Percentiles rank a stretch among this genome's conserved stretches.
phyloP scores from a whole-genome alignment of 2,329 filamentous ascomycete genomes.

The Ceratocystis albifundus region DNA sequence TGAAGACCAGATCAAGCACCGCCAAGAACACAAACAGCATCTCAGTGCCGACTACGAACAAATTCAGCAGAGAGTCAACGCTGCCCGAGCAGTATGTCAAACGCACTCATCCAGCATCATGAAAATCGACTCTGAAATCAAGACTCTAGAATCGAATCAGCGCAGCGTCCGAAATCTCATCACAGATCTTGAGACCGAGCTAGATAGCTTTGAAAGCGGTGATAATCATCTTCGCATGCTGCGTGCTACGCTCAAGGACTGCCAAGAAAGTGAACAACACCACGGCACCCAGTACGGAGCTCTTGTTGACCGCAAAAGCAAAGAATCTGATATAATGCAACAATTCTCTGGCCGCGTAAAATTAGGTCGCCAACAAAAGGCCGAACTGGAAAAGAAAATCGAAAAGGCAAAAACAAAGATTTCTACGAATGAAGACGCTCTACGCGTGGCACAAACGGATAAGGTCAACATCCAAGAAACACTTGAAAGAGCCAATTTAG shows the following conservation, averaged over 20 bases:
- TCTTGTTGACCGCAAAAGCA: conserved; percentile 38
- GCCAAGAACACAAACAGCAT: conserved; percentile 40
- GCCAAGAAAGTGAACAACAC: conserved; percentile 35
- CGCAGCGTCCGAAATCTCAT: conserved; percentile 32
- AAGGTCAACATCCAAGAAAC: conserved; percentile 12
- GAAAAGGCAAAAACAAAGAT: background rate
- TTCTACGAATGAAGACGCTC: conserved; percentile 31
- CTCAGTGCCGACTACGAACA: conserved; percentile 44
- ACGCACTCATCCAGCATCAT: conserved; percentile 37
- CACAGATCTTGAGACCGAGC: conserved; percentile 41
- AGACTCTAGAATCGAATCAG: conserved; percentile 27
- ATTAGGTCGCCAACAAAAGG: conserved; percentile 5
- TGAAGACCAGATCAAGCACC: conserved; percentile 50
- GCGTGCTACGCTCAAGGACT: conserved; percentile 45
- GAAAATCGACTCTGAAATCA: conserved; percentile 28
- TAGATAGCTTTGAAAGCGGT: conserved; percentile 56
- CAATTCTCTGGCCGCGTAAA: background rate
- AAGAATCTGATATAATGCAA: conserved; percentile 28
- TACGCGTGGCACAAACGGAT: conserved; percentile 25
- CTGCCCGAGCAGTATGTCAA: conserved; percentile 38
- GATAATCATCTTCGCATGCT: conserved; percentile 54
- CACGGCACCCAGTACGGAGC: conserved; percentile 46
- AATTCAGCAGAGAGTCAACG: conserved; percentile 39
- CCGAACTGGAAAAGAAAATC: background rate
- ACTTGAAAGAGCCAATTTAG: conserved; percentile 33